Evolutionary conservation across 257 asterid species (phyloP).

Genomic region (Solanum stenotomum): DNA sequence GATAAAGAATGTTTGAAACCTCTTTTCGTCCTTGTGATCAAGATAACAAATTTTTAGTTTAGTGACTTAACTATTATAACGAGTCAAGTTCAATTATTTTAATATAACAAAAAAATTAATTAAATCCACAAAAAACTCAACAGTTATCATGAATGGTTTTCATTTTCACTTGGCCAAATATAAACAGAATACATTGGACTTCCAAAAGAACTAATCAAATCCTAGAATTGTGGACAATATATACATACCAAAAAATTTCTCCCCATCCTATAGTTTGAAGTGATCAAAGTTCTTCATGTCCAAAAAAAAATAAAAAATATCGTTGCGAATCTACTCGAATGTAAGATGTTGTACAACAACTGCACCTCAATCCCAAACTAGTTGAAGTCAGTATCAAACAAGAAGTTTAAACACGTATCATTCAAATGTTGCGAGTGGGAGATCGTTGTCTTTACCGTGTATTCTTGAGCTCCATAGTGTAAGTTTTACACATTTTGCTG

Average conservation of each 20-base stretch:
- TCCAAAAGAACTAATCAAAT: neutral
- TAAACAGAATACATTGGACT: neutral
- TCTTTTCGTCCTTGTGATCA: neutral
- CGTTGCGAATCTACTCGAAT: neutral
- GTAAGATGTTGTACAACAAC: neutral
- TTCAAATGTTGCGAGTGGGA: neutral
- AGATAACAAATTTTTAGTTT: neutral
- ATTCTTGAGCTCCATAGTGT: neutral
- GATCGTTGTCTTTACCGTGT: neutral
- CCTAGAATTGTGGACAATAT: neutral
- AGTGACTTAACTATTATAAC: neutral
- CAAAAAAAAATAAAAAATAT: neutral
- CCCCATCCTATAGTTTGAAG: neutral
- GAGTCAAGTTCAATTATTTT: neutral
- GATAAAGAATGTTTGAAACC: neutral
- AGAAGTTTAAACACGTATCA: neutral
- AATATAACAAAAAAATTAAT: neutral
- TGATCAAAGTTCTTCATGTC: neutral
- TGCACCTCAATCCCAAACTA: neutral
- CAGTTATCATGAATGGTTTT: neutral
- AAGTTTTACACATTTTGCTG: neutral
- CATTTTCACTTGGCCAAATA: neutral
- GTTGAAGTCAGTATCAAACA: neutral
- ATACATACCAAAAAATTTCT: neutral
- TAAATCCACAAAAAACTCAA: neutral